Evolutionary conservation across 2,329 filamentous ascomycete genomes (phyloP).

Genomic region (Metarhizium album): DNA sequence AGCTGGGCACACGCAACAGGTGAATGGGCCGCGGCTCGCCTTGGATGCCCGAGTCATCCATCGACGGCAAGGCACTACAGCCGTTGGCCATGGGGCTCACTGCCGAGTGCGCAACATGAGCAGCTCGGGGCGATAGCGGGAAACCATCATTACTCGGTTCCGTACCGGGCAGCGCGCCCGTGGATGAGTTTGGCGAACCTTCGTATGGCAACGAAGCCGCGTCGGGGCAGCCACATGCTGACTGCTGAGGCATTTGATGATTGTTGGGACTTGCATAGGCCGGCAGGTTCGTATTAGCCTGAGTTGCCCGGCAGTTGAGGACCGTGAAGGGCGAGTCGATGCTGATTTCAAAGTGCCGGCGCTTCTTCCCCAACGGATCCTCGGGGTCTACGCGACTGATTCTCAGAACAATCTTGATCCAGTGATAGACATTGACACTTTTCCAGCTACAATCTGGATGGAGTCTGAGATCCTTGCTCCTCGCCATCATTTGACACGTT

Average conservation of each 20-base stretch:
- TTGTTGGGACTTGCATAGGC: slow-evolving; percentile 55
- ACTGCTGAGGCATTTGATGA: slow-evolving; percentile 31
- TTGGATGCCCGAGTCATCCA: slow-evolving; percentile 5
- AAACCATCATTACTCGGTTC: slow-evolving; percentile 25
- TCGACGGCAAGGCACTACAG: slow-evolving; percentile 9
- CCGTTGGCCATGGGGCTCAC: slow-evolving; percentile 21
- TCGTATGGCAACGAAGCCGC: slow-evolving; percentile 40
- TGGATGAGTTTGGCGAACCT: slow-evolving; percentile 57
- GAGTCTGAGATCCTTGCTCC: slow-evolving; percentile 52
- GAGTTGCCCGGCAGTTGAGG: slow-evolving; percentile 84
- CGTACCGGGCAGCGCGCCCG: slow-evolving; percentile 32
- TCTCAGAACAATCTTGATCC: slow-evolving; percentile 96
- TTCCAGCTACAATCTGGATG: slow-evolving; percentile 91
- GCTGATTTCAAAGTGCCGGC: slow-evolving; percentile 88
- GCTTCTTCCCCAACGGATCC: slow-evolving; percentile 59
- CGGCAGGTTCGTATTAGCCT: slow-evolving; percentile 77
- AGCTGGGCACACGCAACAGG: slow-evolving; percentile 70
- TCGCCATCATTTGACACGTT: slow-evolving; percentile 77
- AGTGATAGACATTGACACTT: slow-evolving; percentile 88
- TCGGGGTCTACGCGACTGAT: slow-evolving; percentile 74
- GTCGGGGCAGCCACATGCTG: slow-evolving; percentile 46
- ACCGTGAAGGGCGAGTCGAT: slow-evolving; percentile 94
- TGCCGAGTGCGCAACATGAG: slow-evolving; percentile 32
- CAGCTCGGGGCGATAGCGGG: slow-evolving; percentile 43
- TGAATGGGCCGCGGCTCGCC: slow-evolving; percentile 62